phyloP scores from a whole-genome alignment of 345 rosid species.

The Barbarea vulgaris region DNA sequence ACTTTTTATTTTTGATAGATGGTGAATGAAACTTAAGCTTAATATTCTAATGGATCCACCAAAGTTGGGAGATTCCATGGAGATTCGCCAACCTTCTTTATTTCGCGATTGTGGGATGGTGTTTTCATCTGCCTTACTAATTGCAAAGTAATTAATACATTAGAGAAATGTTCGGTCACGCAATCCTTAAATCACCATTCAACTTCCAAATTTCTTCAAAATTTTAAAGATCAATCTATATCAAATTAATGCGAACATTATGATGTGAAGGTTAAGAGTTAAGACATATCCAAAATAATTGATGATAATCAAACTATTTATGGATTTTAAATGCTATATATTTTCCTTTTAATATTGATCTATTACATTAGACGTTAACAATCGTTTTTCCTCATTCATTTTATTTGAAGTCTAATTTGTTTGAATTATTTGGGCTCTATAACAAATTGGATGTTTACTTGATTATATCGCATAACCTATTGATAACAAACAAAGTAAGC shows the following conservation, averaged over 20 bases:
- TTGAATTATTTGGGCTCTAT: not conserved
- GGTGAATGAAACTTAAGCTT: not conserved
- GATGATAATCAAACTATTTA: not conserved
- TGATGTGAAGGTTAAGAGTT: slow-evolving; percentile 6
- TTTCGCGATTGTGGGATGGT: slow-evolving; percentile 24
- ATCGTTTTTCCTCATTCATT: not conserved
- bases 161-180: slow-evolving; percentile 11
- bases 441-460: not conserved
- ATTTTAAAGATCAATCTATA: not conserved
- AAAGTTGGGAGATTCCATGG: slow-evolving; percentile 16
- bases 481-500: not conserved
- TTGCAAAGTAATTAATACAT: not conserved
- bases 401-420: not conserved
- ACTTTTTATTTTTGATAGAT: too few relatives aligned
- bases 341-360: not conserved
- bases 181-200: slow-evolving; percentile 18
- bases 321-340: not conserved
- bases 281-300: not conserved
- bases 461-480: not conserved
- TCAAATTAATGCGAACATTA: slow-evolving; percentile 9
- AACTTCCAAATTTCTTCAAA: not conserved
- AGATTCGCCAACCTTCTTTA: slow-evolving; percentile 36
- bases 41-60: not conserved
- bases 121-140: slow-evolving; percentile 9
- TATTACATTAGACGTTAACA: not conserved